Evolutionary conservation across 164 flowering plant genomes (phyloP).

Genomic region (Nymphaea colorata): DNA sequence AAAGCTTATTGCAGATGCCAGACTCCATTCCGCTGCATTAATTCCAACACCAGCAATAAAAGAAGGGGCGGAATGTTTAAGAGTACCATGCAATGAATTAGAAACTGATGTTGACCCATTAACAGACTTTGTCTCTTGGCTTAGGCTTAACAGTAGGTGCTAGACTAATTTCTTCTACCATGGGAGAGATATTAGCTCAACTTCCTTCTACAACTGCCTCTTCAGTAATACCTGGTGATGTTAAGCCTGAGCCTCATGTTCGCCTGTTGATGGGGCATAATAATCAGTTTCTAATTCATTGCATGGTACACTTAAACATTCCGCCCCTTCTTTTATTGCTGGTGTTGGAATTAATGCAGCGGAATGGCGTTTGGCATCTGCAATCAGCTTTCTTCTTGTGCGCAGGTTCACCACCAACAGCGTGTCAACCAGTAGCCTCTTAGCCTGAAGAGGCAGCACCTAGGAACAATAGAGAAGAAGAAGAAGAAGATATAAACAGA

Average conservation of each 20-base stretch:
- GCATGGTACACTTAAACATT: constrained; percentile 12
- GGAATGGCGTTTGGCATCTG: no score
- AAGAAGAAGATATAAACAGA: no score
- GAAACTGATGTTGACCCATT: constrained; percentile 10
- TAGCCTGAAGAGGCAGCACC: no score
- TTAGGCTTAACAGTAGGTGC: constrained; percentile 4
- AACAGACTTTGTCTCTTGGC: constrained; percentile 21
- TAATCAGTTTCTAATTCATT: constrained; percentile 10
- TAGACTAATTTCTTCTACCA: not conserved
- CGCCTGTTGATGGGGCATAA: constrained; percentile 16
- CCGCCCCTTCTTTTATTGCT: constrained; percentile 11
- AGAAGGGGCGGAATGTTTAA: constrained; percentile 14
- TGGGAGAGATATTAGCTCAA: not conserved
- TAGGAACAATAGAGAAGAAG: no score
- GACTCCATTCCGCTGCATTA: no score
- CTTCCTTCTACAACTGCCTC: not conserved
- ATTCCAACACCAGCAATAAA: constrained; percentile 1
- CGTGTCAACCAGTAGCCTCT: no score
- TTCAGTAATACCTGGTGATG: constrained; percentile 7
- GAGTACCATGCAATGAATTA: constrained; percentile 12
- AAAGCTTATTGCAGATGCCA: no score
- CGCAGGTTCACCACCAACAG: no score
- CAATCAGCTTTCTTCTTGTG: no score
- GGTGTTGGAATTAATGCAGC: no score
- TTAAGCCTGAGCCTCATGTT: constrained; percentile 9